phyloP scores from a whole-genome alignment of 2,329 filamentous ascomycete genomes.

The Alternaria angustiovoidea region DNA sequence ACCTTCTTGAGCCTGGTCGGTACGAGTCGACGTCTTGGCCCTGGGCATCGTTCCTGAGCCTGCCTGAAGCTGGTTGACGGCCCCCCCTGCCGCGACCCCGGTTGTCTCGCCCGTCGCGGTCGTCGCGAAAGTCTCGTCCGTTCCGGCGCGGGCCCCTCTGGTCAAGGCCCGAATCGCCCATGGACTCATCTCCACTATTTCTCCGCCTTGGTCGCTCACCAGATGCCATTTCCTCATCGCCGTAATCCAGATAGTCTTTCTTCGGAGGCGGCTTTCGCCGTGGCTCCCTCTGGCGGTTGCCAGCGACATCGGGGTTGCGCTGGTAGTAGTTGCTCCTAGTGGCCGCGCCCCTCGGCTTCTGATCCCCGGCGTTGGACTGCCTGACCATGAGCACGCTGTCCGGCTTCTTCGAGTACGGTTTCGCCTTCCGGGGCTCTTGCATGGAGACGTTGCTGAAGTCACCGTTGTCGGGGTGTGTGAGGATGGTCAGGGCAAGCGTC shows the following conservation, averaged over 20 bases:
- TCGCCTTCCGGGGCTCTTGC: conserved; percentile 70
- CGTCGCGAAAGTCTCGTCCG: conserved; percentile 28
- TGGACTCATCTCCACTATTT: conserved; percentile 71
- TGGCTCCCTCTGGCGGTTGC: conserved; percentile 61
- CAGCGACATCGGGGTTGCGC: conserved; percentile 84
- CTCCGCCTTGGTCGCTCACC: conserved; percentile 31
- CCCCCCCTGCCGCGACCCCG: conserved; percentile 27
- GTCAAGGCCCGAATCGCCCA: conserved; percentile 70
- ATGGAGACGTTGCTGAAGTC: conserved; percentile 57
- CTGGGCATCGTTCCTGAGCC: conserved; percentile 17
- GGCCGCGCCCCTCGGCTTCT: conserved; percentile 80
- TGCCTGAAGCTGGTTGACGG: conserved; percentile 18
- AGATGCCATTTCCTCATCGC: conserved; percentile 34
- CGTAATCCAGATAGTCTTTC: conserved; percentile 41
- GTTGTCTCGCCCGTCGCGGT: conserved; percentile 25
- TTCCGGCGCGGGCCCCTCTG: conserved; percentile 36
- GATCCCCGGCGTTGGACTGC: conserved; percentile 76
- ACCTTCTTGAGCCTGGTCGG: conserved; percentile 40
- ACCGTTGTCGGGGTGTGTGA: conserved; percentile 60
- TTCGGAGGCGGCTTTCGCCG: conserved; percentile 61
- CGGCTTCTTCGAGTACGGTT: conserved; percentile 72
- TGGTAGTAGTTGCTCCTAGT: conserved; percentile 90
- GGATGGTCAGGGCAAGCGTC: conserved; percentile 60
- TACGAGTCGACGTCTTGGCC: conserved; percentile 42
- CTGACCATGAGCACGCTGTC: conserved; percentile 76